Conservation (phyloP, 257 asterid species). For the Nicotiana knightiana region DNA sequence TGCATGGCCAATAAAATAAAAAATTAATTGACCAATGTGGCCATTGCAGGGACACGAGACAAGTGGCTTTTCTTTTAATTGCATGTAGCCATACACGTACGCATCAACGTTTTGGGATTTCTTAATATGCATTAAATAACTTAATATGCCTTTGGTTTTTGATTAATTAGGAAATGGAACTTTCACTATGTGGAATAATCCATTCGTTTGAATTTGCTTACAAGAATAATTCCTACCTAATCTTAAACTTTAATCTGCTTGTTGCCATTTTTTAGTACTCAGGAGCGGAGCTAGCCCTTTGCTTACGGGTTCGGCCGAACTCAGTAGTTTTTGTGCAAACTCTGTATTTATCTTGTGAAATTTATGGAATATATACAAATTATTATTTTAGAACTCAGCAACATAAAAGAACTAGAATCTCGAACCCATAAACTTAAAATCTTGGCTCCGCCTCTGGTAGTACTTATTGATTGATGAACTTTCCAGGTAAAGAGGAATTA, state of each 20-base stretch:
- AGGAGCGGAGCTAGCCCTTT: too few relatives aligned
- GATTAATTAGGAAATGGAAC: neutral
- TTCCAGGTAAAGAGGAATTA: neutral
- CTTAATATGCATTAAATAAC: neutral
- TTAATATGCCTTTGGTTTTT: neutral
- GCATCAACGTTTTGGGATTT: neutral
- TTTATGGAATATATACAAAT: too few relatives aligned
- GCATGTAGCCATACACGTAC: neutral
- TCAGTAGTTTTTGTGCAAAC: too few relatives aligned
- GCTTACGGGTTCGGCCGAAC: too few relatives aligned
- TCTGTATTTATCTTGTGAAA: too few relatives aligned
- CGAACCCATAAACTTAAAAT: too few relatives aligned
- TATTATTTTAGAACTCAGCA: too few relatives aligned
- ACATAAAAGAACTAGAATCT: too few relatives aligned
- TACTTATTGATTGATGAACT: neutral
- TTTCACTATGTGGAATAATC: neutral
- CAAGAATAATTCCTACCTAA: neutral
- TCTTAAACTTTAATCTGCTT: neutral
- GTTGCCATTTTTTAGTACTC: neutral
- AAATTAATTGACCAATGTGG: neutral
- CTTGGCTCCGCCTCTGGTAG: too few relatives aligned
- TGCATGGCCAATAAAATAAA: neutral
- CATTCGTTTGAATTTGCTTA: neutral
- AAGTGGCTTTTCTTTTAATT: neutral
- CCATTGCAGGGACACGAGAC: neutral